Evolutionary conservation across 2,329 filamentous ascomycete species (phyloP).

Genomic region (Onygenales sp.): DNA sequence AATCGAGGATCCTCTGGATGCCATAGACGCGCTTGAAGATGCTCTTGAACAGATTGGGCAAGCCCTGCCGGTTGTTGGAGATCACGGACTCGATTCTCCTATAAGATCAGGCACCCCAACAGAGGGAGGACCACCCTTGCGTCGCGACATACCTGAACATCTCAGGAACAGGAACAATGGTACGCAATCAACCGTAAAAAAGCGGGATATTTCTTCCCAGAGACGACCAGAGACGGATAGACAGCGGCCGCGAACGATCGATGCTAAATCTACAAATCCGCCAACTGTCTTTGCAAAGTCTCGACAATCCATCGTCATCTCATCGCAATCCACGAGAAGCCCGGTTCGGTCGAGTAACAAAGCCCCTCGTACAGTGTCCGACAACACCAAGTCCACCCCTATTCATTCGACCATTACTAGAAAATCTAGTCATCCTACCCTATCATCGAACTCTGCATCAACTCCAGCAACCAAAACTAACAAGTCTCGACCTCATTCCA

Average conservation of each 20-base stretch:
- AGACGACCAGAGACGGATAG: not conserved
- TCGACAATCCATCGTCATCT: not conserved
- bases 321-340: not conserved
- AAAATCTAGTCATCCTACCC: constrained; percentile 1
- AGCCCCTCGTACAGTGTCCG: not conserved
- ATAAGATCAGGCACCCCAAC: constrained; percentile 1
- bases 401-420: not conserved
- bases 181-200: not conserved
- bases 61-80: constrained; percentile 21
- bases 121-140: not conserved
- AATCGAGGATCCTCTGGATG: constrained; percentile 40
- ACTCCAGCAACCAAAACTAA: not conserved
- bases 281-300: not conserved
- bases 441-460: not conserved
- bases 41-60: constrained; percentile 40
- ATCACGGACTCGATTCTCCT: constrained; percentile 18
- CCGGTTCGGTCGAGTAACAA: not conserved
- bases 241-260: not conserved
- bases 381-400: not conserved
- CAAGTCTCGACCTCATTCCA: not conserved
- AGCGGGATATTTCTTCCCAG: not conserved
- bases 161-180: not conserved
- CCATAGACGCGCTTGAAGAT: constrained; percentile 43
- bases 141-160: not conserved
- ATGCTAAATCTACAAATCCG: not conserved